Conservation (phyloP, 164 flowering plant genomes). For the Malania oleifera region DNA sequence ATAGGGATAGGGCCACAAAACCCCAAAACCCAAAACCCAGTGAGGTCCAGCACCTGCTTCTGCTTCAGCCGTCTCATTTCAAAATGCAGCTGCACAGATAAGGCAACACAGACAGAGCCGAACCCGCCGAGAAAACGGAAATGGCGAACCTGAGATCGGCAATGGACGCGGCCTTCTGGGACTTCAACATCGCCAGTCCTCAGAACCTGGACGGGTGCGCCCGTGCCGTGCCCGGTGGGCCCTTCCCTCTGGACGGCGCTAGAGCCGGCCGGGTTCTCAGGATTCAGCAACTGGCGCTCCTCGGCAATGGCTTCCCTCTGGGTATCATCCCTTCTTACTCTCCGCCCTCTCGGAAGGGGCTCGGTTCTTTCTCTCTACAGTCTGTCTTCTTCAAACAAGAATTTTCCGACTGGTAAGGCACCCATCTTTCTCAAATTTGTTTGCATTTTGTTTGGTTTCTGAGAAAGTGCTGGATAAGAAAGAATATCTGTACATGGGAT, state of each 20-base stretch:
- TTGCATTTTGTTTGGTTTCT: background rate
- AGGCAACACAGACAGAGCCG: background rate
- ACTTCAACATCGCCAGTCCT: conserved; percentile 51
- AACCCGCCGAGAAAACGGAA: conserved; percentile 1
- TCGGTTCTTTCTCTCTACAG: conserved; percentile 69
- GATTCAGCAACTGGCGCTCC: conserved; percentile 55
- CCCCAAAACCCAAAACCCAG: background rate
- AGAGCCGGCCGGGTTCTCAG: conserved; percentile 53
- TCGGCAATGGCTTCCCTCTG: conserved; percentile 66
- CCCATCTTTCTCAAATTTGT: background rate
- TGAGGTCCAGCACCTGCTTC: too few relatives aligned
- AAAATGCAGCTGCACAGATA: background rate
- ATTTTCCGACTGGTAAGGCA: conserved; percentile 40
- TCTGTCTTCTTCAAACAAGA: conserved; percentile 41
- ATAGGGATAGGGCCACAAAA: too few relatives aligned
- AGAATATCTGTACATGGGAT: background rate
- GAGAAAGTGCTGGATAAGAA: background rate
- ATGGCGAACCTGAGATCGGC: conserved; percentile 77
- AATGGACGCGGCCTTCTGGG: conserved; percentile 78
- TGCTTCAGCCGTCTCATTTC: too few relatives aligned
- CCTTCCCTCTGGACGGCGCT: conserved; percentile 60
- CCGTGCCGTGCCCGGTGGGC: conserved; percentile 56
- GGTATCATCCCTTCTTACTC: conserved; percentile 66
- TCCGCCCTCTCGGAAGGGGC: conserved; percentile 46
- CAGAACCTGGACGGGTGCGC: conserved; percentile 60